Conservation (phyloP, 208 protist species). For the Jaenimonas drosophilae region DNA sequence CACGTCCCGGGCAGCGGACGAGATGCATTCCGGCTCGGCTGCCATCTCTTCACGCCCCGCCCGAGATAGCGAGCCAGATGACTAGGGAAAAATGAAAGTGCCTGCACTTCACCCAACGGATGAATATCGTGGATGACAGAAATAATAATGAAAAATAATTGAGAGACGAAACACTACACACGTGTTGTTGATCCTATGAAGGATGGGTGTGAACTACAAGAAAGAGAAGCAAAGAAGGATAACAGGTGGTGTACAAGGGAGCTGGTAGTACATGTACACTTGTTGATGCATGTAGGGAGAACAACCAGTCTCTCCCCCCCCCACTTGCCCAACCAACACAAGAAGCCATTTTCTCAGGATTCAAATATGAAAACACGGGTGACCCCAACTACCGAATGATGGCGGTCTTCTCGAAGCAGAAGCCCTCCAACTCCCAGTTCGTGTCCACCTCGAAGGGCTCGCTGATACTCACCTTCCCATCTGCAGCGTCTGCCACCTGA, state of each 20-base stretch:
- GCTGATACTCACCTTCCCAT: conserved; percentile 62
- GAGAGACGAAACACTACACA: not conserved
- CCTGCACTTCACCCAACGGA: too few relatives aligned
- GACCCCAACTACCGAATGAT: conserved; percentile 55
- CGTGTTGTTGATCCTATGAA: not conserved
- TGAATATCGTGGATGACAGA: too few relatives aligned
- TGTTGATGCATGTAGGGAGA: not conserved
- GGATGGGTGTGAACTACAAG: not conserved
- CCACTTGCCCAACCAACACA: too few relatives aligned
- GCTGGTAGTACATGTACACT: not conserved
- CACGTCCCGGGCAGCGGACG: too few relatives aligned
- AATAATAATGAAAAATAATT: not conserved
- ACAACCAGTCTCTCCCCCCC: too few relatives aligned
- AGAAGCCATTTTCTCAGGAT: too few relatives aligned
- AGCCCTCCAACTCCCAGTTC: conserved; percentile 89
- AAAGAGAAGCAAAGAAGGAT: conserved; percentile 5
- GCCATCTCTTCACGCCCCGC: too few relatives aligned
- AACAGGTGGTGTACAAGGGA: conserved; percentile 3
- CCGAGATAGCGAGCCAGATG: too few relatives aligned
- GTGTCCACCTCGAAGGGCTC: conserved; percentile 91
- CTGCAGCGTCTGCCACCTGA: conserved; percentile 79
- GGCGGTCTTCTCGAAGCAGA: conserved; percentile 76
- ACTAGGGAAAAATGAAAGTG: too few relatives aligned
- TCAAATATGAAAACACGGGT: too few relatives aligned
- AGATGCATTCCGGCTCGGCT: too few relatives aligned